Conservation (phyloP, 2,329 filamentous ascomycete species). For the Sclerotinia sclerotiorum region DNA sequence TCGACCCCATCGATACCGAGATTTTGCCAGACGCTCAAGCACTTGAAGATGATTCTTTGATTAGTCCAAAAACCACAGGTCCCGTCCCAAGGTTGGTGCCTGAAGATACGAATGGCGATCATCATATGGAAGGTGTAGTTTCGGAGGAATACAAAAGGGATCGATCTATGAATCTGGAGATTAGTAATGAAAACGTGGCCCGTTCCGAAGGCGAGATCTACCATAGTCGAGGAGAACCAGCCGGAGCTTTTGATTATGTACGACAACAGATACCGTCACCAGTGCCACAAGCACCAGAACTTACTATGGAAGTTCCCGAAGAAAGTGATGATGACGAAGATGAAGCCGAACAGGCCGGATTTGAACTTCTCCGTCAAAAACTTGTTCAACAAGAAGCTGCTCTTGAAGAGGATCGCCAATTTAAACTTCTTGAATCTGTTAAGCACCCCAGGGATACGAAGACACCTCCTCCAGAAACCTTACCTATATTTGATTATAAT, state of each 20-base stretch:
- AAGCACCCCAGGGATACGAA: constrained; percentile 34
- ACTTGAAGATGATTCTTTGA: constrained; percentile 9
- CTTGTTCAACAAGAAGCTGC: constrained; percentile 23
- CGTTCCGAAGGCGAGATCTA: background rate
- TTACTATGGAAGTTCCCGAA: constrained; percentile 23
- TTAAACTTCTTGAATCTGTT: constrained; percentile 27
- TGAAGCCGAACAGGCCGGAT: constrained; percentile 25
- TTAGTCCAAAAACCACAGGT: background rate
- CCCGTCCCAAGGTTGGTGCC: background rate
- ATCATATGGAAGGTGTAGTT: constrained; percentile 12
- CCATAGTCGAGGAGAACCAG: background rate
- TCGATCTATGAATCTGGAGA: background rate
- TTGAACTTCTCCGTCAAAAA: constrained; percentile 12
- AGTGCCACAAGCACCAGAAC: constrained; percentile 16
- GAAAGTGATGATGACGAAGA: constrained; percentile 32
- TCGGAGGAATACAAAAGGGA: background rate
- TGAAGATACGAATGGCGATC: constrained; percentile 5
- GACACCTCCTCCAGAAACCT: constrained; percentile 36
- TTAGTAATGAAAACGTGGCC: background rate
- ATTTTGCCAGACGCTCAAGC: constrained; percentile 16
- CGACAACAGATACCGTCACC: background rate
- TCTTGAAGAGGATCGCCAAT: constrained; percentile 22
- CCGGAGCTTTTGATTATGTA: background rate
- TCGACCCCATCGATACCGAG: constrained; percentile 1
- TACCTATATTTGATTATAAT: constrained; percentile 33